phyloP scores from a whole-genome alignment of 1,139 yeast genomes.

The Ogataea hybrid region DNA sequence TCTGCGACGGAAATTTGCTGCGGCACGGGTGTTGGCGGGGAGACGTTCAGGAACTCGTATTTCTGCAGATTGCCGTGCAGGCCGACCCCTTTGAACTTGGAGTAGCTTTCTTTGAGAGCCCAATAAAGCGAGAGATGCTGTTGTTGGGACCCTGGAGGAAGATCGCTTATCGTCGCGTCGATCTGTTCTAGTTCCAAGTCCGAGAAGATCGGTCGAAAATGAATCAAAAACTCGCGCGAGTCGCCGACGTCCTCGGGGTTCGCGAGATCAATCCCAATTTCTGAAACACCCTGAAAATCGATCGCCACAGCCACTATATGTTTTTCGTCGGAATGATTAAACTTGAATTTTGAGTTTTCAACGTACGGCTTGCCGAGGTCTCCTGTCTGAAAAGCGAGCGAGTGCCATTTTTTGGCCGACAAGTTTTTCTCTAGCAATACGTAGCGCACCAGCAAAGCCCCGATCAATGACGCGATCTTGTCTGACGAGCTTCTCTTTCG shows the following conservation, averaged over 20 bases:
- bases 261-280: slow-evolving; percentile 63
- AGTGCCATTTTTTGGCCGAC: slow-evolving; percentile 5
- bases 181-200: slow-evolving; percentile 39
- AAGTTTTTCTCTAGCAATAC: slow-evolving; percentile 18
- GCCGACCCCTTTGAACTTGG: slow-evolving; percentile 63
- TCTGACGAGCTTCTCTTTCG: slow-evolving; percentile 22
- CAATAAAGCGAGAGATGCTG: slow-evolving; percentile 48
- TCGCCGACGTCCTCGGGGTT: slow-evolving; percentile 44
- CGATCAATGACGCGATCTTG: slow-evolving; percentile 21
- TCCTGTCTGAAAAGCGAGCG: slow-evolving; percentile 27
- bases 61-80: slow-evolving; percentile 47
- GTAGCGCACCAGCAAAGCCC: slow-evolving; percentile 24
- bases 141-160: slow-evolving; percentile 7
- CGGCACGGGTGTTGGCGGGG: slow-evolving; percentile 1
- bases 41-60: slow-evolving; percentile 28
- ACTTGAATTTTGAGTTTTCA: slow-evolving; percentile 31
- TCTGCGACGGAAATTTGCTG: not conserved
- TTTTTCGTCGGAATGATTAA: slow-evolving; percentile 58
- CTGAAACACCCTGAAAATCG: slow-evolving; percentile 31
- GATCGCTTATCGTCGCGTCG: slow-evolving; percentile 4
- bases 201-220: slow-evolving; percentile 52
- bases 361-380: slow-evolving; percentile 42
- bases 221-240: slow-evolving; percentile 35
- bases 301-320: slow-evolving; percentile 47
- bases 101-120: slow-evolving; percentile 73